phyloP scores from a whole-genome alignment of 495 filamentous ascomycete species.

The Aspergillus heteromorphus region DNA sequence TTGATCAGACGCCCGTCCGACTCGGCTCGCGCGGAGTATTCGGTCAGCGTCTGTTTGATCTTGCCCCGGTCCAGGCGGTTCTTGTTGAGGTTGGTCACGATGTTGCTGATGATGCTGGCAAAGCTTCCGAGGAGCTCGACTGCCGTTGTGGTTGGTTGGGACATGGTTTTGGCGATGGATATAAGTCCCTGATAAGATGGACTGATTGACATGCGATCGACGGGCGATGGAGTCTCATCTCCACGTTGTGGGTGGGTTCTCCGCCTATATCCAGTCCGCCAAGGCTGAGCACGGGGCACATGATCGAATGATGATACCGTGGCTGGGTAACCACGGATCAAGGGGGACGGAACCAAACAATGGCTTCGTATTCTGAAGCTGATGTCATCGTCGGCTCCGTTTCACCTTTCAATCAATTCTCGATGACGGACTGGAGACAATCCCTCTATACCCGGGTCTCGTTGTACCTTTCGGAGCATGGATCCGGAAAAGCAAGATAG shows the following conservation, averaged over 20 bases:
- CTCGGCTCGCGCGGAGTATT: constrained; percentile 9
- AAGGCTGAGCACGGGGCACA: background rate
- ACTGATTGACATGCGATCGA: no score
- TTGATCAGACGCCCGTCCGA: constrained; percentile 13
- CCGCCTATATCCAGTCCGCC: background rate
- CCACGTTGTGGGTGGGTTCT: background rate
- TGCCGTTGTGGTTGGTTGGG: background rate
- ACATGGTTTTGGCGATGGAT: no score
- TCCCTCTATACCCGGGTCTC: no score
- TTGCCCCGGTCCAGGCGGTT: constrained; percentile 12
- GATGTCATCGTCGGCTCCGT: no score
- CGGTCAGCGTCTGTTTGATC: constrained; percentile 2
- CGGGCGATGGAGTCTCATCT: background rate
- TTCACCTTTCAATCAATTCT: no score
- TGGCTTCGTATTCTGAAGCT: no score
- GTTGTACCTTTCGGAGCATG: no score
- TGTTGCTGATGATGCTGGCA: background rate
- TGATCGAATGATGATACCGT: background rate
- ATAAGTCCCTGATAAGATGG: no score
- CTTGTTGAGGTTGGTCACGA: constrained; percentile 10
- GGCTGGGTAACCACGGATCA: no score
- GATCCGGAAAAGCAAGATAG: no score
- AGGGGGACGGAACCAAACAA: no score
- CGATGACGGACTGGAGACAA: no score
- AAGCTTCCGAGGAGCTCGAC: constrained; percentile 6